Conservation (phyloP, 1,284 basidiomycete genomes). For the Austroboletus niveus region DNA sequence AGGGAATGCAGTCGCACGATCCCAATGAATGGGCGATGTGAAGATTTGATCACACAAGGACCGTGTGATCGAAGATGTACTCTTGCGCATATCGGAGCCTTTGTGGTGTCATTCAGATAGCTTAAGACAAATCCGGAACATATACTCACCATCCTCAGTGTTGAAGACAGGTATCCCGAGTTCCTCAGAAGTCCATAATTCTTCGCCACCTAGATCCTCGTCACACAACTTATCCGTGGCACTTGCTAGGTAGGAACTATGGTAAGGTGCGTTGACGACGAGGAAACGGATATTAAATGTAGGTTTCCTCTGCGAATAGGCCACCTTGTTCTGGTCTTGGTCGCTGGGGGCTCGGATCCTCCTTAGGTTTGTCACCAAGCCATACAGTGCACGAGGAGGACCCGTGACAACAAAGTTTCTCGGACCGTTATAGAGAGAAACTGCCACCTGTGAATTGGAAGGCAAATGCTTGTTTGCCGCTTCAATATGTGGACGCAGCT, state of each 20-base stretch:
- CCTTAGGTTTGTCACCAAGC: conserved; percentile 87
- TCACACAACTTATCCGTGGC: conserved; percentile 74
- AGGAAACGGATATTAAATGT: conserved; percentile 94
- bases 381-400: conserved; percentile 88
- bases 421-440: conserved; percentile 92
- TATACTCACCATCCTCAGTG: conserved; percentile 81
- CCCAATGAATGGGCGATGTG: conserved; percentile 90
- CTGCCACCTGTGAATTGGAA: conserved; percentile 72
- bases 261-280: conserved; percentile 93
- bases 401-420: conserved; percentile 93
- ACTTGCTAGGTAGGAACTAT: conserved; percentile 82
- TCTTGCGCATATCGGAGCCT: conserved; percentile 81
- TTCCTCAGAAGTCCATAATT: conserved; percentile 77
- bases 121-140: conserved; percentile 2
- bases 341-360: conserved; percentile 87
- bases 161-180: conserved; percentile 87
- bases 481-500: conserved; percentile 80
- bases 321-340: conserved; percentile 90
- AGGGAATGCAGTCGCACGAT: conserved; percentile 86
- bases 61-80: conserved; percentile 67
- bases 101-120: conserved; percentile 12
- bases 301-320: conserved; percentile 93
- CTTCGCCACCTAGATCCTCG: conserved; percentile 75
- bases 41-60: conserved; percentile 94
- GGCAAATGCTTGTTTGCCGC: conserved; percentile 89